Percentiles rank a stretch among this genome's conserved stretches.
Evolutionary conservation across 1,139 yeast genomes (phyloP).

Genomic region (Yamadazyma friedrichii): DNA sequence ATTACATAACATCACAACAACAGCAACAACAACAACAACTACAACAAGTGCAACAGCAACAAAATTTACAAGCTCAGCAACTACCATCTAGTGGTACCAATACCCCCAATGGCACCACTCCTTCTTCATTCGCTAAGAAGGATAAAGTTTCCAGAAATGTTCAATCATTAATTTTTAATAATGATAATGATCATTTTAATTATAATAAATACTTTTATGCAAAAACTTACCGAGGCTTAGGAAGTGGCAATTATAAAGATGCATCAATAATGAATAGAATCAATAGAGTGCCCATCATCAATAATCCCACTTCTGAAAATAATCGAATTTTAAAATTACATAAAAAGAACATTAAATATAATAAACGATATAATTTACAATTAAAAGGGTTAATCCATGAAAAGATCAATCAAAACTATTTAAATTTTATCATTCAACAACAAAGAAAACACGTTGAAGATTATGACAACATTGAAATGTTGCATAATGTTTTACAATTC

Average conservation of each 20-base stretch:
- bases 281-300: slow-evolving; percentile 21
- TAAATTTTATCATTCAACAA: slow-evolving; percentile 27
- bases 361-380: slow-evolving; percentile 23
- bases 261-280: slow-evolving; percentile 43
- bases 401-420: slow-evolving; percentile 29
- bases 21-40: slow-evolving; percentile 15
- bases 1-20: slow-evolving; percentile 35
- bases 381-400: slow-evolving; percentile 43
- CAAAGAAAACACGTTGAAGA: slow-evolving; percentile 39
- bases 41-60: slow-evolving; percentile 10
- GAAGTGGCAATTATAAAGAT: slow-evolving; percentile 49
- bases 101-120: slow-evolving; percentile 4
- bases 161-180: slow-evolving; percentile 35
- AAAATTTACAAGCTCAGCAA: background rate
- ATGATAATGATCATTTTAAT: slow-evolving; percentile 35
- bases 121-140: slow-evolving; percentile 9
- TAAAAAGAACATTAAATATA: slow-evolving; percentile 11
- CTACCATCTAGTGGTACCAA: background rate
- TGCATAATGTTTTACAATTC: slow-evolving; percentile 44
- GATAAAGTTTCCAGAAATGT: slow-evolving; percentile 33
- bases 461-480: slow-evolving; percentile 40
- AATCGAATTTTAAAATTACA: slow-evolving; percentile 14
- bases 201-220: slow-evolving; percentile 41
- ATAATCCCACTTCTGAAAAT: background rate
- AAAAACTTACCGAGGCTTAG: slow-evolving; percentile 45